Conservation (phyloP, 352 stramenopile genomes). For the Globisporangium abappressorium region DNA sequence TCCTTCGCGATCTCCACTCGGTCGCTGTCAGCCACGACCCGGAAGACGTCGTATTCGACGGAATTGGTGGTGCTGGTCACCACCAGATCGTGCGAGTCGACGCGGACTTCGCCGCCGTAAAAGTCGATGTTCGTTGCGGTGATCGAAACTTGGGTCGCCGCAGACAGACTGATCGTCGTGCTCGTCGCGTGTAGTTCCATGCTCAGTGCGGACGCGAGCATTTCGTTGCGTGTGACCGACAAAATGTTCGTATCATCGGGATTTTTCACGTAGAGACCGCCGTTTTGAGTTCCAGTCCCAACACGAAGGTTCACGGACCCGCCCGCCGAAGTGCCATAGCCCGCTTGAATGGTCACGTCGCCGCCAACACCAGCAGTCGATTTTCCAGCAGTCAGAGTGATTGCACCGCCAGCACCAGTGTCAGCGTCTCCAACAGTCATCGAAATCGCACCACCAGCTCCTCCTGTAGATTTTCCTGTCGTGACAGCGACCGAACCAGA, state of each 20-base stretch:
- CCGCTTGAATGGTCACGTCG: slow-evolving; percentile 37
- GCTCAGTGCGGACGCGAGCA: slow-evolving; percentile 28
- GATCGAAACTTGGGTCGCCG: slow-evolving; percentile 39
- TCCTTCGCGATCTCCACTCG: slow-evolving; percentile 29
- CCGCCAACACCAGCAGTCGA: slow-evolving; percentile 38
- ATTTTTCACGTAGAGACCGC: slow-evolving; percentile 34
- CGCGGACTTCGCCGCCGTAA: slow-evolving; percentile 36
- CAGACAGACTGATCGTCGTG: slow-evolving; percentile 40
- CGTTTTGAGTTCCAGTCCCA: slow-evolving; percentile 17
- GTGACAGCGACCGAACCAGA: slow-evolving; percentile 35
- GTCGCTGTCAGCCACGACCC: slow-evolving; percentile 26
- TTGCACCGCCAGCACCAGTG: slow-evolving; percentile 27
- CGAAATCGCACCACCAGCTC: slow-evolving; percentile 32
- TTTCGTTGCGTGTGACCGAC: slow-evolving; percentile 38
- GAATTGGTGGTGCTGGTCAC: slow-evolving; percentile 25
- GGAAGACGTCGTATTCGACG: slow-evolving; percentile 25
- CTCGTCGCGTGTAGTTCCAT: slow-evolving; percentile 34
- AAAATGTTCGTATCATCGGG: slow-evolving; percentile 21
- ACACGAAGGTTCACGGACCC: slow-evolving; percentile 38
- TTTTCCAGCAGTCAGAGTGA: slow-evolving; percentile 45
- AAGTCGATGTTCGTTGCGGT: slow-evolving; percentile 40
- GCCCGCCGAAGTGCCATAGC: slow-evolving; percentile 24
- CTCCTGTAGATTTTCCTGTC: slow-evolving; percentile 28
- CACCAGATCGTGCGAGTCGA: slow-evolving; percentile 44
- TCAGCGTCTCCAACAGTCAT: slow-evolving; percentile 36